Conservation (phyloP, 23 red algal genomes). For the Gracilaria caudata region DNA sequence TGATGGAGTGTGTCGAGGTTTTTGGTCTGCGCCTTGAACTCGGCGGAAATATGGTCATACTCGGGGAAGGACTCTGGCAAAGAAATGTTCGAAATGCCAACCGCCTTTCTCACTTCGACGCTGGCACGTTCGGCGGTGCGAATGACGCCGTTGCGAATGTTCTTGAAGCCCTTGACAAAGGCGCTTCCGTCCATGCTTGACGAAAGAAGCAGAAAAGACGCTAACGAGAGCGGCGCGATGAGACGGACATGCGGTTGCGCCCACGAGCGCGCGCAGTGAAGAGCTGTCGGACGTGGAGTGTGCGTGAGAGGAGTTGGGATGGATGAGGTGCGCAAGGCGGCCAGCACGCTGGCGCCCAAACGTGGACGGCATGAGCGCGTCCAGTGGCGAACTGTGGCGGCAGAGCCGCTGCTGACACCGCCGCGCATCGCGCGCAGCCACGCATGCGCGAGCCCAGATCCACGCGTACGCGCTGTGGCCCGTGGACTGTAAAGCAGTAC, state of each 20-base stretch:
- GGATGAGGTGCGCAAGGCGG: too few relatives aligned
- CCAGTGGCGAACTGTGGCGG: not conserved
- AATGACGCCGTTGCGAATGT: conserved; percentile 64
- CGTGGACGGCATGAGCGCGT: not conserved
- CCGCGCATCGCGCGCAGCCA: not conserved
- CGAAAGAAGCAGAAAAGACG: not conserved
- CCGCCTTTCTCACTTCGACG: conserved; percentile 54
- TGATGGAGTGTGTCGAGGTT: conserved; percentile 47
- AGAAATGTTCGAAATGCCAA: conserved; percentile 40
- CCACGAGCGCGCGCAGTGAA: too few relatives aligned
- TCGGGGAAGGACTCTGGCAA: conserved; percentile 42
- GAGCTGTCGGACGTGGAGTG: too few relatives aligned
- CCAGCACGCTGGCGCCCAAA: not conserved
- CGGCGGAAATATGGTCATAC: conserved; percentile 48
- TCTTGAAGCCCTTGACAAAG: conserved; percentile 67
- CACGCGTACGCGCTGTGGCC: not conserved
- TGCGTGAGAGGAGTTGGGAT: too few relatives aligned
- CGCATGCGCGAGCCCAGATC: too few relatives aligned
- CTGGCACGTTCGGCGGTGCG: conserved; percentile 64
- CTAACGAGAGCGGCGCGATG: not conserved
- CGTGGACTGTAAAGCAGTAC: not conserved
- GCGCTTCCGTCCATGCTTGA: conserved; percentile 56
- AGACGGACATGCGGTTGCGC: too few relatives aligned
- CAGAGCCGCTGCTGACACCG: conserved; percentile 3
- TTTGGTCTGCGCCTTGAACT: conserved; percentile 52